Evolutionary conservation across 371 early-diverging fungal genomes (phyloP), one percentile per base, ranked within the genome.

Genomic region (Apophysomyces variabilis): DNA sequence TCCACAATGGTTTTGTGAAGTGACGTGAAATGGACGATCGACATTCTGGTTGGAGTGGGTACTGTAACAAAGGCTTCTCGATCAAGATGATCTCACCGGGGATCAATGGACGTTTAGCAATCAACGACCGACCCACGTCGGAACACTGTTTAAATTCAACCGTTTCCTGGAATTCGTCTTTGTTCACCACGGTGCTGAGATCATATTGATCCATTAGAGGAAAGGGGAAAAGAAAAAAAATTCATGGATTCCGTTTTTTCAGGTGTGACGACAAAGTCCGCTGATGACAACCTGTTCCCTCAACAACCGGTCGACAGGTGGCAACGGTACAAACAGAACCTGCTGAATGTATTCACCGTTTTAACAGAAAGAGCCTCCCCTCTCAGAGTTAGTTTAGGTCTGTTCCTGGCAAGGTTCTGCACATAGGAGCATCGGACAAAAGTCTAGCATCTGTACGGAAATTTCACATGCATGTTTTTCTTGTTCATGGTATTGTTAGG

Each of bases 1-100:
- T 71, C 83, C 83, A 83, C 6, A 79, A 59, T 13, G 60, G 60
- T 47, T 78, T 79, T 7, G 83, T 66, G 47, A 72, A 80, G 37
- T 71, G 71, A 7, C 78, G 83, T 6, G 78, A 78, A n/a, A 71
- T 54, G 3, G 73, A 75, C 7, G 83, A 83, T 41, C 83, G 72
- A 57, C 83, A 79, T 1, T 64, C 58, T 4, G 83, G 83, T 16
- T 73, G 60, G 11, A 83, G 57, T 12, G 66, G 60, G 35, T 79
- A 83, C 18, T 76, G 65, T 21, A 79, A 62, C 41, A 74, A 57
- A 12, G 83, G 83, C 21, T 67, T 58, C 47, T 83, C 83, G 13
- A 78, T 67, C 58, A 83, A 62, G 2, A 83, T 70, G 32, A 76
- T 61, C 32, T 78, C 72, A 13, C 83, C 83, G 14, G 76, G 71